Evolutionary conservation across 2,329 filamentous ascomycete genomes (phyloP), one percentile per base, ranked within the genome.

Genomic region (Cephalotrichum gorgonifer): DNA sequence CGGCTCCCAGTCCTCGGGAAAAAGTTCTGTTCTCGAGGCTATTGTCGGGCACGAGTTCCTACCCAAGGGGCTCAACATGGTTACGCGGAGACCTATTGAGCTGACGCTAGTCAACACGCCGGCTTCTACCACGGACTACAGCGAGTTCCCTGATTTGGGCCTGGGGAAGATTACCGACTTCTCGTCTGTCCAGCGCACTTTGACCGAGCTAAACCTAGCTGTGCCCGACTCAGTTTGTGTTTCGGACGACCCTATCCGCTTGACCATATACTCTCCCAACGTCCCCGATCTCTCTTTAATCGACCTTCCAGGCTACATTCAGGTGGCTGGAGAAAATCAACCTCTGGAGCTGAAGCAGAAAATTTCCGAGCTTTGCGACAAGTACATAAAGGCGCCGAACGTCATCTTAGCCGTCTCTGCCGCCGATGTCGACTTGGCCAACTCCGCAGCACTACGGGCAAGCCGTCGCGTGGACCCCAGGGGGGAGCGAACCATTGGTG

Each of bases 41-140:
- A 95, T 98, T 53, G 94, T 98, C 49, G 94, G 93, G 5, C 93
- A 98, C 61, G 93, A 98, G 59, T 98, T 98, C 57, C 70, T 98
- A 43, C 94, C 93, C 6, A 98, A 98, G 66, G 93, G 93, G n/a
- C 83, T 84, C 39, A 98, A 98, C 60, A 98, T 98, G 93, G 93
- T 98, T 45, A 98, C 93, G 8, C 79, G 94, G 38, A 77, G 93
- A 52, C 93, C 93, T 0, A 98, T 98, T 62, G 93, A 98, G 67
- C 75, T 98, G 50, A 98, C 93, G 0, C 77, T 98, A 6, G 83
- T 98, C 66, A 97, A 98, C 66, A 97, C 91, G 0, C 91, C 91
- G 0, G 85, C 89, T 50, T 83, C 88, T 1, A 79, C 82, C 42
- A 80, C 85, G 2, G 93, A 98, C 62, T 98, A 95, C 63, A 93